These are phyloP conservation scores for Lignosus rhinocerotis DNA, from an alignment of 1,284 basidiomycete genomes.

Conservation along the genomic window DNA sequence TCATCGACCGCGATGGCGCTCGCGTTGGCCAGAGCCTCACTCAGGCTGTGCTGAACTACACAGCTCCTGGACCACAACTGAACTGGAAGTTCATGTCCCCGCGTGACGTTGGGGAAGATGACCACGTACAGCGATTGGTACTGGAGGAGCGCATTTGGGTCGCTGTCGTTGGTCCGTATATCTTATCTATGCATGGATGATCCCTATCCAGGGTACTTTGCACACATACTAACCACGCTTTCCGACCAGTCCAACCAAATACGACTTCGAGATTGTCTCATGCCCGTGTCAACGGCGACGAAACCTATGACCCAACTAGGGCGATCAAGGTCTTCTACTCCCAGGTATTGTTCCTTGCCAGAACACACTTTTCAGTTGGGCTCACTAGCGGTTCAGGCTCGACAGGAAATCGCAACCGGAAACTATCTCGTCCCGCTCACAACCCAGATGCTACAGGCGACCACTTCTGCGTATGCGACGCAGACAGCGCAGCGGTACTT, in stretches of 20 bases:
- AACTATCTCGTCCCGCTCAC: slow-evolving; percentile 34
- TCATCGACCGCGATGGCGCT: slow-evolving; percentile 46
- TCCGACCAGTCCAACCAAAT: slow-evolving; percentile 32
- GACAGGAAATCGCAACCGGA: slow-evolving; percentile 35
- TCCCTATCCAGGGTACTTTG: not conserved
- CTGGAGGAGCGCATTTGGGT: slow-evolving; percentile 36
- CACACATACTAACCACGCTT: not conserved
- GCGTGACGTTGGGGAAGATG: slow-evolving; percentile 25
- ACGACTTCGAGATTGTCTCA: slow-evolving; percentile 29
- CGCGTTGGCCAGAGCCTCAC: slow-evolving; percentile 39
- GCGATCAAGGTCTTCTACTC: slow-evolving; percentile 39
- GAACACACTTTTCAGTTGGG: not conserved
- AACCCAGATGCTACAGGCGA: slow-evolving; percentile 26
- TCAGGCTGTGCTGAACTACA: slow-evolving; percentile 29
- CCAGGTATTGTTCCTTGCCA: slow-evolving; percentile 25
- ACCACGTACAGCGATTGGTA: slow-evolving; percentile 33
- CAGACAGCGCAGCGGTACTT: slow-evolving; percentile 32
- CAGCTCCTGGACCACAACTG: slow-evolving; percentile 30
- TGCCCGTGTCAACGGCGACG: slow-evolving; percentile 35
- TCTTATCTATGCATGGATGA: not conserved
- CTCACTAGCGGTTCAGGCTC: slow-evolving; percentile 24
- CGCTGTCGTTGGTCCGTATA: slow-evolving; percentile 37
- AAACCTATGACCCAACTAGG: slow-evolving; percentile 32
- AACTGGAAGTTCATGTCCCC: slow-evolving; percentile 34
- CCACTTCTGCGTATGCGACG: slow-evolving; percentile 30